phyloP scores from a whole-genome alignment of 345 rosid genomes.

The Raphanus raphanistrum region DNA sequence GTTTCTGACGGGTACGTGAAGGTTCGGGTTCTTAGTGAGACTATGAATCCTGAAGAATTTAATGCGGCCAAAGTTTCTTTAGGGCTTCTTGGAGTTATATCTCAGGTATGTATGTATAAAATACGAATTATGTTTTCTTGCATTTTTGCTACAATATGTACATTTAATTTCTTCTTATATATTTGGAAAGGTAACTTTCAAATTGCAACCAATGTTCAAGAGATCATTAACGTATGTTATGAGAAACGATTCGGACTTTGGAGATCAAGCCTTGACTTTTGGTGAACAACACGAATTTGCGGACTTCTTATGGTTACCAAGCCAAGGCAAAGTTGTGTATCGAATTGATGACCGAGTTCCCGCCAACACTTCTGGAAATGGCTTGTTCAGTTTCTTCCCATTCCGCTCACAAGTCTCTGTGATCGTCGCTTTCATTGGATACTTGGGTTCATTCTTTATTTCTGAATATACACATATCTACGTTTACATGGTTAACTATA shows the following conservation, averaged over 20 bases:
- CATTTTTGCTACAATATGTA: too few relatives aligned
- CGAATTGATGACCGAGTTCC: constrained; percentile 59
- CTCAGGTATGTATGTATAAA: background rate
- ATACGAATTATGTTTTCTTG: too few relatives aligned
- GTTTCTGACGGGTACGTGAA: background rate
- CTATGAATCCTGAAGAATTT: background rate
- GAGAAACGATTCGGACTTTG: constrained; percentile 5
- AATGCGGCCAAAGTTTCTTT: background rate
- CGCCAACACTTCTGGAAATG: constrained; percentile 43
- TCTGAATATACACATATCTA: background rate
- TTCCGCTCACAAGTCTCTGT: constrained; percentile 52
- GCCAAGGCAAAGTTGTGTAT: constrained; percentile 58
- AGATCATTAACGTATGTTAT: constrained; percentile 49
- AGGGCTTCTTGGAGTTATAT: background rate
- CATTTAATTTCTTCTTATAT: too few relatives aligned
- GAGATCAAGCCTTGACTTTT: constrained; percentile 42
- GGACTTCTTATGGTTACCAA: constrained; percentile 70
- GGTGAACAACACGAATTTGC: constrained; percentile 71
- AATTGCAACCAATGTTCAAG: constrained; percentile 65
- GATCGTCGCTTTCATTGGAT: constrained; percentile 38
- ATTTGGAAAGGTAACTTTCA: constrained; percentile 47
- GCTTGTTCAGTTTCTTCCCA: constrained; percentile 46
- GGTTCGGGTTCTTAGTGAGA: background rate
- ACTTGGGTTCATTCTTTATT: constrained; percentile 41
- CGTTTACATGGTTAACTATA: background rate